Conservation (phyloP, 2,329 filamentous ascomycete genomes). For the Sporothrix sp. region DNA sequence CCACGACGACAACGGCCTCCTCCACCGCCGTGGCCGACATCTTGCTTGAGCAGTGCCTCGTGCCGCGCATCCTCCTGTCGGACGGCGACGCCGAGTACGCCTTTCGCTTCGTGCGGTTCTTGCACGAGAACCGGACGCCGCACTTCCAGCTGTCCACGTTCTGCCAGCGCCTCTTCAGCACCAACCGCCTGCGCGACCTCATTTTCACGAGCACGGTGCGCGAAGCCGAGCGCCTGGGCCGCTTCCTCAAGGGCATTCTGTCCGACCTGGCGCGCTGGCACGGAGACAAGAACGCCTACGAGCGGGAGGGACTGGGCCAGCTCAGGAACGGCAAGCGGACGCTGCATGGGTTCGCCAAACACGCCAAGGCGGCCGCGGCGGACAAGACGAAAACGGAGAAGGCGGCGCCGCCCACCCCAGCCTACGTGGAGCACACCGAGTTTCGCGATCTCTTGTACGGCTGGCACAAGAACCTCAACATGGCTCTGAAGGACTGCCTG, state of each 20-base stretch:
- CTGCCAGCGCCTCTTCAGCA: slow-evolving; percentile 73
- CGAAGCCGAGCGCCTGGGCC: slow-evolving; percentile 87
- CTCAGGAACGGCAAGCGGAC: slow-evolving; percentile 38
- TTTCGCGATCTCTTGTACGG: slow-evolving; percentile 79
- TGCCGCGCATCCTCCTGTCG: slow-evolving; percentile 79
- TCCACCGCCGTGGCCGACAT: slow-evolving; percentile 60
- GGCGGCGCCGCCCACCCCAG: neutral
- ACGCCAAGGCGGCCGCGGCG: slow-evolving; percentile 40
- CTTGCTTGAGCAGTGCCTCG: slow-evolving; percentile 79
- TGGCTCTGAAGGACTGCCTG: slow-evolving; percentile 72
- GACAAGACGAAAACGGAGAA: too few relatives aligned
- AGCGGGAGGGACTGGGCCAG: slow-evolving; percentile 71
- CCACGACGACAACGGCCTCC: slow-evolving; percentile 38
- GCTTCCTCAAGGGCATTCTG: slow-evolving; percentile 75
- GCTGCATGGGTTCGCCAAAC: slow-evolving; percentile 70
- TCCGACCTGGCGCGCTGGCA: slow-evolving; percentile 81
- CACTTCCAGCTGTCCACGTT: slow-evolving; percentile 81
- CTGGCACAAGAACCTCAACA: slow-evolving; percentile 79
- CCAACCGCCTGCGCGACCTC: slow-evolving; percentile 68
- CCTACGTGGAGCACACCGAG: slow-evolving; percentile 71
- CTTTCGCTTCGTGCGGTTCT: slow-evolving; percentile 74
- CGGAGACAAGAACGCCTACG: slow-evolving; percentile 62
- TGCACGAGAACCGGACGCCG: slow-evolving; percentile 75
- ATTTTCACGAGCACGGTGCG: slow-evolving; percentile 85
- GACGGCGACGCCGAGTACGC: slow-evolving; percentile 81